Conservation (phyloP, 2,329 filamentous ascomycete genomes). For the Penicillium sp. region DNA sequence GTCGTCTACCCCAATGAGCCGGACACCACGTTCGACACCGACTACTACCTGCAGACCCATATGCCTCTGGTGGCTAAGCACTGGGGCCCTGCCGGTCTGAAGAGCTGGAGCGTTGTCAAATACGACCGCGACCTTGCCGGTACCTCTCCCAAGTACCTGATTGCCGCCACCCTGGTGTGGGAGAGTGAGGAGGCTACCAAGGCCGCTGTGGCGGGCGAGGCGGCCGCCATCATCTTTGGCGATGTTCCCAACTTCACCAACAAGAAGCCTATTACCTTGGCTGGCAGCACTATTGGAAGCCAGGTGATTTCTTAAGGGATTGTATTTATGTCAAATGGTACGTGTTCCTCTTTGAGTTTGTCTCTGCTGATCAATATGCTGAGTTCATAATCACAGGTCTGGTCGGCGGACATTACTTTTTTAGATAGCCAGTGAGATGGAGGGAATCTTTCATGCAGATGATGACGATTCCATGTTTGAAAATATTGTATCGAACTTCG, state of each 20-base stretch:
- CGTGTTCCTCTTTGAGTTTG: background rate
- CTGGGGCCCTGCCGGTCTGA: conserved; percentile 22
- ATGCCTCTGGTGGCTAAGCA: conserved; percentile 25
- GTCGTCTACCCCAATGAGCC: conserved; percentile 27
- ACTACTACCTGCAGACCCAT: conserved; percentile 27
- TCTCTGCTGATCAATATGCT: background rate
- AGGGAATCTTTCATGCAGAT: background rate
- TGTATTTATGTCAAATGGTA: background rate
- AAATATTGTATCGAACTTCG: background rate
- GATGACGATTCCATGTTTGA: background rate
- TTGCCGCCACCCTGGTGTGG: conserved; percentile 20
- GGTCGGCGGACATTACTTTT: background rate
- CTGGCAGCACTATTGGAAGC: conserved; percentile 8
- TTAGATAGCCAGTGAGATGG: background rate
- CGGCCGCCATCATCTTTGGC: conserved; percentile 14
- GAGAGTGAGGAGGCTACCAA: conserved; percentile 22
- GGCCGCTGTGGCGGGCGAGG: conserved; percentile 10
- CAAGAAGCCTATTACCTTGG: conserved; percentile 21
- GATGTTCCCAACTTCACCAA: conserved; percentile 31
- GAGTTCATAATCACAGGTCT: background rate
- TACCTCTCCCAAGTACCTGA: conserved; percentile 18
- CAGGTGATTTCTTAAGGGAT: background rate
- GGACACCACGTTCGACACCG: conserved; percentile 23
- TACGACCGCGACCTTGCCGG: conserved; percentile 21
- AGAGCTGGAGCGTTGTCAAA: conserved; percentile 21